Evolutionary conservation across 2,329 filamentous ascomycete species (phyloP).

Genomic region (Juglanconis sp.): DNA sequence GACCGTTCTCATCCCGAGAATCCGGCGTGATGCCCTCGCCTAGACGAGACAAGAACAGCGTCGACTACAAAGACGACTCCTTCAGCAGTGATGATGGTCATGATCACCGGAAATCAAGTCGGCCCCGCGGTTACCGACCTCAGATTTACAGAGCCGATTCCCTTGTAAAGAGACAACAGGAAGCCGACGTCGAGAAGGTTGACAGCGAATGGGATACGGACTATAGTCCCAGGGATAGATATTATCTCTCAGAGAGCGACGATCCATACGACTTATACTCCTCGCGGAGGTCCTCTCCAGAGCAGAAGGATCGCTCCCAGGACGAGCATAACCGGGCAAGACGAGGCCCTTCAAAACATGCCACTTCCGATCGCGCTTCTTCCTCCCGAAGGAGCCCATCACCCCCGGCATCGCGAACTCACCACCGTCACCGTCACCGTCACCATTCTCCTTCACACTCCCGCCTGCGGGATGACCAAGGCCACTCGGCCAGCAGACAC

Average conservation of each 20-base stretch:
- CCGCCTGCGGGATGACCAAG: not conserved
- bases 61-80: conserved; percentile 4
- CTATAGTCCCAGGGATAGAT: conserved; percentile 21
- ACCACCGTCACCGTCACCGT: not conserved
- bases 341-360: conserved; percentile 3
- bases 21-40: conserved; percentile 10
- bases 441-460: conserved; percentile 6
- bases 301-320: not conserved
- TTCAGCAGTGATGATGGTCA: conserved; percentile 12
- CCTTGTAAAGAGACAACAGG: conserved; percentile 6
- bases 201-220: conserved; percentile 18
- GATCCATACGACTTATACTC: conserved; percentile 9
- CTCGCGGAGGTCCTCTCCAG: not conserved
- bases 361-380: not conserved
- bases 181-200: not conserved
- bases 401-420: not conserved
- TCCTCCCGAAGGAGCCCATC: not conserved
- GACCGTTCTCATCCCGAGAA: not conserved
- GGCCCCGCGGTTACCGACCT: conserved; percentile 3
- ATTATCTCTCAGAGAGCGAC: conserved; percentile 20
- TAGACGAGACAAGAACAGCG: conserved; percentile 4
- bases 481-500: not conserved
- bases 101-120: conserved; percentile 1
- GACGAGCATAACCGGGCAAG: not conserved
- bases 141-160: conserved; percentile 10